These are phyloP conservation scores for Polytolypa hystricis DNA, from an alignment of 2,329 filamentous ascomycete species.

Conservation along the genomic window DNA sequence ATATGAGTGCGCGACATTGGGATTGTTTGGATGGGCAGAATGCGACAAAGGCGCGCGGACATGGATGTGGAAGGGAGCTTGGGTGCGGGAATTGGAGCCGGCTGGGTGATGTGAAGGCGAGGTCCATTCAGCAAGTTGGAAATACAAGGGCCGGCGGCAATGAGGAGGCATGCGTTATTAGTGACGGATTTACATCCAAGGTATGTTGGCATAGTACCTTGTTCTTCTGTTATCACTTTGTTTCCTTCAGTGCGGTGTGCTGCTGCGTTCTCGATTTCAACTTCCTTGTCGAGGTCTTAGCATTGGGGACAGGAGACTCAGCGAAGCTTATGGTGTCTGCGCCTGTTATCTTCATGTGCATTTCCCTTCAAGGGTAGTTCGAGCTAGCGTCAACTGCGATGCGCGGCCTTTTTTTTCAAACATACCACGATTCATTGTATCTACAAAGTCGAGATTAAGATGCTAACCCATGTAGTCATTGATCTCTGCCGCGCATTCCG, in stretches of 20 bases:
- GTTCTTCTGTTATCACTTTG: not conserved
- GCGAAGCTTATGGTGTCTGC: not conserved
- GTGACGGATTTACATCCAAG: not conserved
- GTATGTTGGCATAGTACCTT: not conserved
- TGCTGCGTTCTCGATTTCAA: not conserved
- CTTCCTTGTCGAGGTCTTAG: too few species aligned
- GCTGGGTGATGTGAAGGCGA: not conserved
- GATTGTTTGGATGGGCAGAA: not conserved
- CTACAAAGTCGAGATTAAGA: too few species aligned
- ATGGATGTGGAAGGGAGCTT: not conserved
- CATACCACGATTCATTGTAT: too few species aligned
- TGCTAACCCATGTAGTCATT: constrained; percentile 7
- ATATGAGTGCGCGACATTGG: not conserved
- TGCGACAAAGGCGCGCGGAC: not conserved
- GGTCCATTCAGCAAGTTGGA: too few species aligned
- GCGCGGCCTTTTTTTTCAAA: too few species aligned
- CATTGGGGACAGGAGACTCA: not conserved
- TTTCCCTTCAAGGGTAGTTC: too few species aligned
- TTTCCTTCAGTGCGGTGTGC: not conserved
- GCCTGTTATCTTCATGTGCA: too few species aligned
- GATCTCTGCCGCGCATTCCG: constrained; percentile 3
- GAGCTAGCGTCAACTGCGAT: too few species aligned
- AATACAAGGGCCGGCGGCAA: not conserved
- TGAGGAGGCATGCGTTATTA: not conserved
- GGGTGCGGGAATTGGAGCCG: not conserved